A percentile compares a stretch with the other conserved stretches of the same genome.
Conservation (phyloP, 2,329 filamentous ascomycete genomes). For the Botrytis byssoidea region DNA sequence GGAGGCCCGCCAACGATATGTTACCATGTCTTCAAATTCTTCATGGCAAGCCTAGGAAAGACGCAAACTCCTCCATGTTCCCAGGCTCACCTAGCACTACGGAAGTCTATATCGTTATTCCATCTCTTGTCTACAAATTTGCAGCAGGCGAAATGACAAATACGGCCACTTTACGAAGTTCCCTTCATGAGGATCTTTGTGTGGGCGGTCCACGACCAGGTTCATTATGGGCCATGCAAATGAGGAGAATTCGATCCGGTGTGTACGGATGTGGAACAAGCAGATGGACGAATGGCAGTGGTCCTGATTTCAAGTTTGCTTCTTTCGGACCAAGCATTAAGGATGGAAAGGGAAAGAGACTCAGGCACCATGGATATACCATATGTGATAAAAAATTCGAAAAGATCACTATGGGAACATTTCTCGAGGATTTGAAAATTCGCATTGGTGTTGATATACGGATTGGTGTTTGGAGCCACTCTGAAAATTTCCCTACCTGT, state of each 20-base stretch:
- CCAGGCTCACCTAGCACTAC: background rate
- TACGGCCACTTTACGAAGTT: background rate
- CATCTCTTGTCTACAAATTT: background rate
- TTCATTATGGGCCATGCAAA: background rate
- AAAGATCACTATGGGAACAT: background rate
- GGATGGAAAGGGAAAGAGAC: background rate
- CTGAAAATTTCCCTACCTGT: accelerated
- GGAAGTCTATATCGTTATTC: background rate
- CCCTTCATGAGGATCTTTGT: too few species aligned
- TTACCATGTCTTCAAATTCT: background rate
- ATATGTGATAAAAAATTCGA: accelerated
- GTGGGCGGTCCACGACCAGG: background rate
- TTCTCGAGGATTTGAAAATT: background rate
- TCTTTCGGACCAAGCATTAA: background rate
- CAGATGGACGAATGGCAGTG: background rate
- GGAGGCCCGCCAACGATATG: background rate
- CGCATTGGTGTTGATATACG: background rate
- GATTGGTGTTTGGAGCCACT: too few species aligned
- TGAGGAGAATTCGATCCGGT: too few species aligned
- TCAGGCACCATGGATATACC: background rate
- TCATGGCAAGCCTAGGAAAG: background rate
- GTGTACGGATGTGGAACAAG: background rate
- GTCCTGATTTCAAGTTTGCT: background rate
- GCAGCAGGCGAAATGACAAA: background rate
- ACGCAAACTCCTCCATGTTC: background rate